These are phyloP conservation scores for Dalbergia oliveri DNA, from an alignment of 306 rosid species.

Conservation along the genomic window DNA sequence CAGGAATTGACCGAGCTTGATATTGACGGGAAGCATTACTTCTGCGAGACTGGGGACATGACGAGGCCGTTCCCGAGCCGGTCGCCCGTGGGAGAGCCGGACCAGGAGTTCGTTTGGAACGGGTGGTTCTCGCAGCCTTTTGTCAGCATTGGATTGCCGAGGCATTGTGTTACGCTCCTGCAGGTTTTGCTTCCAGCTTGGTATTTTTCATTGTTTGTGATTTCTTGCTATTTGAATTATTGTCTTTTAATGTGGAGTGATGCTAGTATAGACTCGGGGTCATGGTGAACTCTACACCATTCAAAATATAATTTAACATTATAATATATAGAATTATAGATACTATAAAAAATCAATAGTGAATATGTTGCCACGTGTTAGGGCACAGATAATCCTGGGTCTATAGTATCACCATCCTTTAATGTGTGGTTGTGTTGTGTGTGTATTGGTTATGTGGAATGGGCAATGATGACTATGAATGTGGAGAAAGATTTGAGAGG, in stretches of 20 bases:
- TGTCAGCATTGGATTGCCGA: conserved; percentile 78
- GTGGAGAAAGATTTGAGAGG: conserved; percentile 6
- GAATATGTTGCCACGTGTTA: too few species aligned
- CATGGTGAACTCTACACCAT: too few species aligned
- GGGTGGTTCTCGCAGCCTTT: conserved; percentile 84
- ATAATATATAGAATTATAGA: too few species aligned
- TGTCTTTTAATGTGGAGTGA: background rate
- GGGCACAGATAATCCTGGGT: too few species aligned
- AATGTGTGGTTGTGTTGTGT: background rate
- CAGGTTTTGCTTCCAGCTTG: conserved; percentile 80
- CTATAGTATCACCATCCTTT: too few species aligned
- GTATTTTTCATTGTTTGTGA: conserved; percentile 42
- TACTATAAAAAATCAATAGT: too few species aligned
- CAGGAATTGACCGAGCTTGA: conserved; percentile 85
- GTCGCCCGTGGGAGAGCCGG: conserved; percentile 65
- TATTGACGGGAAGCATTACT: conserved; percentile 91
- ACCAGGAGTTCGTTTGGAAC: conserved; percentile 96
- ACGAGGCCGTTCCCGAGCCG: conserved; percentile 90
- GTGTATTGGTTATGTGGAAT: conserved; percentile 2
- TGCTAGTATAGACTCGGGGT: too few species aligned
- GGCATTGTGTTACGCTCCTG: conserved; percentile 85
- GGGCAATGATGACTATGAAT: conserved; percentile 18
- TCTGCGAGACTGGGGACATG: conserved; percentile 86
- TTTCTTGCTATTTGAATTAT: conserved; percentile 35
- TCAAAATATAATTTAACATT: too few species aligned